Evolutionary conservation across 164 flowering plant species (phyloP).

Genomic region (Umbellularia californica): DNA sequence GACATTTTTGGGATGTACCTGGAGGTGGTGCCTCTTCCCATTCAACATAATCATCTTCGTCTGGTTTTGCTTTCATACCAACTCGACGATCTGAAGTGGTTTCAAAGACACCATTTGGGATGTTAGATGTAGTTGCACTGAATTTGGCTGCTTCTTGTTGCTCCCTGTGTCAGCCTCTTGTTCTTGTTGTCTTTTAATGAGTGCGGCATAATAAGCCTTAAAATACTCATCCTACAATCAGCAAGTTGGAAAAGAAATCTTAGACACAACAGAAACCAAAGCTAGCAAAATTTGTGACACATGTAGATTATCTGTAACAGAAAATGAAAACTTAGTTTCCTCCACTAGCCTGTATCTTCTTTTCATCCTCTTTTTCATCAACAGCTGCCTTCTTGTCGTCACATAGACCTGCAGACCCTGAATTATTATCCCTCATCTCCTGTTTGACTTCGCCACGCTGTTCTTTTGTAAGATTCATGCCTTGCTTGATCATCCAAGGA

Average conservation of each 20-base stretch:
- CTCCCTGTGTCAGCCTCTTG: conserved; percentile 39
- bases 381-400: conserved; percentile 67
- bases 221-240: conserved; percentile 66
- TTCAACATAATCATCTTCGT: conserved; percentile 60
- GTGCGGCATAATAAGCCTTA: conserved; percentile 90
- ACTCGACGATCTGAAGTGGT: conserved; percentile 53
- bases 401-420: conserved; percentile 23
- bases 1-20: conserved; percentile 33
- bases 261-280: not conserved
- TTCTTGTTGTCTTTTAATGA: conserved; percentile 52
- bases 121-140: conserved; percentile 4
- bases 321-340: not conserved
- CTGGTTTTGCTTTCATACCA: conserved; percentile 79
- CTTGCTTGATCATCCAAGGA: conserved; percentile 98
- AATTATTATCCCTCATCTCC: conserved; percentile 48
- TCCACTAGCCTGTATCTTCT: conserved; percentile 49
- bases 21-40: conserved; percentile 80
- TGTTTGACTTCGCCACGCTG: conserved; percentile 77
- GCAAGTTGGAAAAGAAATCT: not conserved
- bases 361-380: conserved; percentile 36
- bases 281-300: not conserved
- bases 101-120: conserved; percentile 21
- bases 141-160: conserved; percentile 28
- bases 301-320: not conserved
- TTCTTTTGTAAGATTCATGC: conserved; percentile 87